Evolutionary conservation across 1,139 yeast species (phyloP), one percentile per base, ranked within the genome.

Genomic region (Chernovozyma sophiae-reginae): DNA sequence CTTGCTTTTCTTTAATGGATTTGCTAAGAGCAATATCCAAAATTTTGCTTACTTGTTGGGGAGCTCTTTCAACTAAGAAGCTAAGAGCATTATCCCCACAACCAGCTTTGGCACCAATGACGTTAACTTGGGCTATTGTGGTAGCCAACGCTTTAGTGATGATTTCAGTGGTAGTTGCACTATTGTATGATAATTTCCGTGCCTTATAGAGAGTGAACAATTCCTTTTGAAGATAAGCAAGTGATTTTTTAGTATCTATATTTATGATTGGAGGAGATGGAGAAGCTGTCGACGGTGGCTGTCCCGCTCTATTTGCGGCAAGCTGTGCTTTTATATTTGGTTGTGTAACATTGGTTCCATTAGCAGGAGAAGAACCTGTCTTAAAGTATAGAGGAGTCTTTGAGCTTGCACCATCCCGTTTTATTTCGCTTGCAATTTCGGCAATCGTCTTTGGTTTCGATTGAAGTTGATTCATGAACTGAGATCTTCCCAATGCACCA

Each of bases 91-190:
- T 86, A 20, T 87, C 86, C 2, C 81, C 81, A 43, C 85, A 81
- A 14, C 95, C 94, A 25, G 86, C 86, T 49, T 80, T 82, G 46
- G 86, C 83, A 0, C 96, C 96, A 16, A 90, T 90, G 45, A 84
- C 86, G 43, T 85, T 82, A 4, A 84, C 90, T 56, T 84, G 96
- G 2, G 95, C 90, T 44, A 89, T 87, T 0, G 96, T 90, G 62
- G 90, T 85, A 3, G 96, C 96, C 48, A 89, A 70, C 0, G 96
- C 96, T 51, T 85, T 89, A n/a, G 96, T 87, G 48, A 89, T 71
- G 39, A 87, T 78, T 42, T 80, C 86, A 0, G 92, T 83, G 29
- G 87, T 83, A 2, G 85, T 79, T 24, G 79, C 83, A 33, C 84
- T 81, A 44, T 81, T 82, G 44, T 80, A 77, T 2, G 72, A 55